Evolutionary conservation across 768 basidiomycete species (phyloP), one percentile per base, ranked within the genome.

Genomic region (Hydnum rufescens): DNA sequence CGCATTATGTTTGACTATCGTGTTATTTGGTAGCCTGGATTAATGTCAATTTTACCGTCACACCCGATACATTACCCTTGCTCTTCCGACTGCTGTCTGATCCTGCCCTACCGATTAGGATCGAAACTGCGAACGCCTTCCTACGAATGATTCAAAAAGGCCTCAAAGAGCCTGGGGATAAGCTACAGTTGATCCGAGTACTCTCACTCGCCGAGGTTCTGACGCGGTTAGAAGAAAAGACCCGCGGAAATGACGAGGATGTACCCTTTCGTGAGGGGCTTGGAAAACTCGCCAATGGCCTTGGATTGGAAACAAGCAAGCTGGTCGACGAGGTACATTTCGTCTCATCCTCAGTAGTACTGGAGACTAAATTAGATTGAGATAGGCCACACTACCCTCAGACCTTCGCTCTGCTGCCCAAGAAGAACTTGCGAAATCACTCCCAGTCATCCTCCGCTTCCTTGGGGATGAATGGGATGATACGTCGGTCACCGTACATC

Each of bases 21-120:
- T 34, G n/a, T 13, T 5, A 32, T n/a, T 29, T 25, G 18, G 25
- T 59, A 95, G 93, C 89, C 13, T 99, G 95, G 95, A 83, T 97
- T 58, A 95, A 99, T 61, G 92, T 99, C 58, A 89, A 88, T 61
- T 70, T 97, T 57, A 90, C 95, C 8, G 82, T 99, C 54, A 96
- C 92, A 1, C 86, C 84, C 8, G 76, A 74, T 13, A 88, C 92
- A 2, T 76, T 97, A 31, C 79, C 82, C 3, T 68, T 97, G 32
- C 72, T 95, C 42, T 89, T 92, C 63, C 75, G 72, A 32, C 71
- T 95, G 36, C 74, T 97, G 34, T 80, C 80, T 16, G 82, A 90
- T 60, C 66, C 75, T 0, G 79, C 80, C 6, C 64, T 88, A 28
- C 73, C 82, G 2, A 79, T 97, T 59, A 83, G 89, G 29, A 68